Evolutionary conservation across 202 grass and related monocot species (phyloP).

Genomic region (Bolboschoenoplectus hybrid): DNA sequence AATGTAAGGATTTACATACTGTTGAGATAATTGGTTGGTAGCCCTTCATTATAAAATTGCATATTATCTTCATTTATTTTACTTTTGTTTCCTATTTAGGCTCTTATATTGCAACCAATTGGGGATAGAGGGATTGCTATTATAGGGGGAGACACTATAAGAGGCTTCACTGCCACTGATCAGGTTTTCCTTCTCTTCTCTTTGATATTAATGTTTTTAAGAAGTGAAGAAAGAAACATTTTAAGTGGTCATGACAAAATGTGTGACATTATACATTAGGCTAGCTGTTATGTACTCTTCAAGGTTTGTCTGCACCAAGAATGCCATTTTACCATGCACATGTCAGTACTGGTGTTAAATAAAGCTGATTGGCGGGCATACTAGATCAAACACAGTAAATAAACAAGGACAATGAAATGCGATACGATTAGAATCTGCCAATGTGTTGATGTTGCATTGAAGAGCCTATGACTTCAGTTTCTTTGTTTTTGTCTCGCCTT

Average conservation of each 20-base stretch:
- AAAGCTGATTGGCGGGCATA: not conserved
- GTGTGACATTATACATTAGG: not conserved
- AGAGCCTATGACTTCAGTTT: not conserved
- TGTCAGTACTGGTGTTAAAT: not conserved
- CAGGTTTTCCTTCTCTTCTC: constrained; percentile 51
- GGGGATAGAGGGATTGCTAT: constrained; percentile 75
- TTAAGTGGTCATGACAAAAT: not conserved
- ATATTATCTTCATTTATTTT: not conserved
- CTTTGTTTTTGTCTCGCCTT: not conserved
- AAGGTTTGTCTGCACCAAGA: not conserved
- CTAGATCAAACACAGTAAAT: not conserved
- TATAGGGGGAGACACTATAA: constrained; percentile 84
- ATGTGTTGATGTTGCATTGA: not conserved
- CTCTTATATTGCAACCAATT: constrained; percentile 81
- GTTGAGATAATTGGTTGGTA: not conserved
- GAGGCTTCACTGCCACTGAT: constrained; percentile 82
- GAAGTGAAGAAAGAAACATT: not conserved
- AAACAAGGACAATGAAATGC: not conserved
- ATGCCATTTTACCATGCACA: not conserved
- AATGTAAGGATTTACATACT: constrained; percentile 6
- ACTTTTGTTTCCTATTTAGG: constrained; percentile 42
- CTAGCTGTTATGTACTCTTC: not conserved
- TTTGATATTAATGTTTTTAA: not conserved
- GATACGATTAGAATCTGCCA: not conserved
- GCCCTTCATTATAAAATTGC: not conserved